Conservation (phyloP, 2,329 filamentous ascomycete genomes). For the Exophiala aquamarina region DNA sequence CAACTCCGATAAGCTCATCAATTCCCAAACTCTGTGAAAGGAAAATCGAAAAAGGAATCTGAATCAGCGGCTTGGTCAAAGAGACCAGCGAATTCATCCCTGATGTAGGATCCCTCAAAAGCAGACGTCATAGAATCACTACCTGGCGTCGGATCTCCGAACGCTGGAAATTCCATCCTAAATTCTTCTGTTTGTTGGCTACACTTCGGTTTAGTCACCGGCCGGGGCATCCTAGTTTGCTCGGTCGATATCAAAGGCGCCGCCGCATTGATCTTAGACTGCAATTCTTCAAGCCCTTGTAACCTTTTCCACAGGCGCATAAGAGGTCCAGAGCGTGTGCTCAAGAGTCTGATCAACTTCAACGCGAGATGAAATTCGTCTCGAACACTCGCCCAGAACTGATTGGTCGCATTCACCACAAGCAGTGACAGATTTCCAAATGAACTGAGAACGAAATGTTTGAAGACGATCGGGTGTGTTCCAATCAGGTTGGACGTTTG, state of each 20-base stretch:
- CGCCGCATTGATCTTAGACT: conserved; percentile 6
- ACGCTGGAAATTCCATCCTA: too few species aligned
- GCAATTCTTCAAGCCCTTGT: conserved; percentile 8
- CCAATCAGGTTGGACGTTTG: neutral
- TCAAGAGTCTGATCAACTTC: conserved; percentile 5
- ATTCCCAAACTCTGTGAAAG: too few species aligned
- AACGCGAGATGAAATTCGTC: conserved; percentile 1
- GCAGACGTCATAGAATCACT: neutral
- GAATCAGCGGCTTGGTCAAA: conserved; percentile 1
- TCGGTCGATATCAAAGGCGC: neutral
- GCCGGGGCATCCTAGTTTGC: neutral
- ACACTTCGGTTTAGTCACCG: too few species aligned
- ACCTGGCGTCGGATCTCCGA: too few species aligned
- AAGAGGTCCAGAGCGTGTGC: conserved; percentile 2
- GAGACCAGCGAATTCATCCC: conserved; percentile 5
- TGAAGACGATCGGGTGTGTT: conserved; percentile 8
- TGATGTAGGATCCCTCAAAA: conserved; percentile 5
- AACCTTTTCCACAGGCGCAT: conserved; percentile 7
- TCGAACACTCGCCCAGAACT: conserved; percentile 2
- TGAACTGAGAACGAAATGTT: conserved; percentile 9
- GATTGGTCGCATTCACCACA: conserved; percentile 4
- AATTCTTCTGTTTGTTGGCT: too few species aligned
- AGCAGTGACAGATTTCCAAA: conserved; percentile 8
- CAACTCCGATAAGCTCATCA: too few species aligned
- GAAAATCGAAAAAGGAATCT: too few species aligned